Evolutionary conservation across 1,284 basidiomycete species (phyloP), one percentile per base, ranked within the genome.

Genomic region (Ganoderma leucocontextum): DNA sequence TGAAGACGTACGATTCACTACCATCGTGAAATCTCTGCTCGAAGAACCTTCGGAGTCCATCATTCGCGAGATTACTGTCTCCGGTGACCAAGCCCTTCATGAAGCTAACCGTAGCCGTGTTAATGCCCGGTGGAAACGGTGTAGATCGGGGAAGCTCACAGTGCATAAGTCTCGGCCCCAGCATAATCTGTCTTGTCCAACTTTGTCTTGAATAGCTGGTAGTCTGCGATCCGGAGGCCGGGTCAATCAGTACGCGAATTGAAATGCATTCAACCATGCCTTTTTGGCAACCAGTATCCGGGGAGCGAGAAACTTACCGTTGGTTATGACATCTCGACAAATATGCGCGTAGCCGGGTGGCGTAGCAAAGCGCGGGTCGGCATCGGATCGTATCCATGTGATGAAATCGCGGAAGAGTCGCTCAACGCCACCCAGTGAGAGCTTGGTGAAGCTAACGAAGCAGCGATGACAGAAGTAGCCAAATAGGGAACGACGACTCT

Each of bases 21-120:
- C 83, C 85, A 63, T 91, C 89, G 73, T 93, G 90, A 74, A 95
- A 95, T 73, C 88, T 89, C 72, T 95, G 93, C 75, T 95, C 93
- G 72, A 95, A 95, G 77, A 92, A 95, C 62, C 87, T 81, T 49
- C 92, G 85, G 52, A 95, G 78, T 72, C 87, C 90, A 73, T 94
- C 93, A 4, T 87, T 83, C 0, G 92, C 91, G 12, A 86, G 74
- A 55, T 87, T 88, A 67, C 88, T 89, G 76, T 95, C 92, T 0
- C 91, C 91, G 7, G 86, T 85, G 13, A 85, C 82, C 38, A 84
- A 75, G 15, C 85, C 87, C 68, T 86, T 87, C 74, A 92, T 87
- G 83, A 87, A 94, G 2, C 93, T 95, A 63, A 64, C 52, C 47
- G 13, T 19, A 64, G 49, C 59, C 12, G 67, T 62, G 39, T 60